Evolutionary conservation across 73 alveolate species (phyloP).

Genomic region (Blepharisma stoltei): DNA sequence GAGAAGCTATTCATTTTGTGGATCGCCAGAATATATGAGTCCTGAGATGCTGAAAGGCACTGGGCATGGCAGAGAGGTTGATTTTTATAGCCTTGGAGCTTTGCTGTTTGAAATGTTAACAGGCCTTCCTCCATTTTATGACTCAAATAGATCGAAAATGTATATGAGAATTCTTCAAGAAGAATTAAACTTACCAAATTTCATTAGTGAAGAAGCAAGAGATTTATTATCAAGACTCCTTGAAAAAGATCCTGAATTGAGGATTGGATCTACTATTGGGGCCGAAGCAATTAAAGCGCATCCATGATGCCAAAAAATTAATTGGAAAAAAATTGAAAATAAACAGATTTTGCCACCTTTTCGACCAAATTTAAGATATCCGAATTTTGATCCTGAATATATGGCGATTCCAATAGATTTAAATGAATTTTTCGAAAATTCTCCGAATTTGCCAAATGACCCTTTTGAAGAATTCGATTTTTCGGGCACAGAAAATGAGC

Average conservation of each 20-base stretch:
- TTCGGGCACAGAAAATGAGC: too few species aligned
- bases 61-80: constrained; percentile 67
- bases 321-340: constrained; percentile 50
- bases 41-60: constrained; percentile 85
- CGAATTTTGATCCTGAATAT: constrained; percentile 52
- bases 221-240: constrained; percentile 42
- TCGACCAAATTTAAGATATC: constrained; percentile 43
- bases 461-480: too few species aligned
- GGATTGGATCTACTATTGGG: constrained; percentile 45
- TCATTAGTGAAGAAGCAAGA: constrained; percentile 39
- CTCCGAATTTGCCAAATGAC: too few species aligned
- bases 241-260: constrained; percentile 56
- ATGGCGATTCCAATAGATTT: constrained; percentile 36
- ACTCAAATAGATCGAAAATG: constrained; percentile 49
- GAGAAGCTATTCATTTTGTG: constrained; percentile 70
- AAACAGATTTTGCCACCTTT: constrained; percentile 54
- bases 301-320: constrained; percentile 38
- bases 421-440: not conserved
- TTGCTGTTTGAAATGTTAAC: constrained; percentile 77
- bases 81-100: constrained; percentile 87
- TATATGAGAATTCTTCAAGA: constrained; percentile 40
- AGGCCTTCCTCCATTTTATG: constrained; percentile 74
- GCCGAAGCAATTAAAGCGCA: not conserved
- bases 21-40: constrained; percentile 84
- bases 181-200: constrained; percentile 39